Base-by-base conservation (phyloP, 768 basidiomycete species). In the Mycena haematopus region DNA sequence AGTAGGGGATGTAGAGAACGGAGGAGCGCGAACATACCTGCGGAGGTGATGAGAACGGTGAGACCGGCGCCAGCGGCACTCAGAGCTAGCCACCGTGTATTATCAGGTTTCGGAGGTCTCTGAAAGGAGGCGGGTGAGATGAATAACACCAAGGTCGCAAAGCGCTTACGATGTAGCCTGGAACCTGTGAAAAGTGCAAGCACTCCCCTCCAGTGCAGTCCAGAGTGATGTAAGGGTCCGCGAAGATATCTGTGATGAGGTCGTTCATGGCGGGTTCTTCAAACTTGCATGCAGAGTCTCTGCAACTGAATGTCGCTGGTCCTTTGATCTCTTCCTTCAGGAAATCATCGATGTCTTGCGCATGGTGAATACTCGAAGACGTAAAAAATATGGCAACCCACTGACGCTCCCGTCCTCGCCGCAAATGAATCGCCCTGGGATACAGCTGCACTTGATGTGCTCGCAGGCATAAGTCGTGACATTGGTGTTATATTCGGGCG, bases 201-300 rank as follows among this genome's bases (percentile, higher is more conserved):
- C 97, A 99, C 77, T 99, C 97, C 22, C 97, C 96, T 6, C 92
- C 88, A 1, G 90, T 78, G 68, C 97, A 99, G 36, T 87, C 74
- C 54, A 99, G 81, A 2, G 93, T 91, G 71, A 99, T 99, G 71
- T 88, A 92, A 1, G 79, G 81, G 73, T 99, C 97, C 1, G 93
- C 97, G 67, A 99, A 99, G 68, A 99, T 89, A 64, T 90, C 88
- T 71, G 90, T 86, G 76, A 99, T 99, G 55, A 99, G 84, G 33
- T 89, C 82, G 70, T 99, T 97, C 97, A 99, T 99, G 0, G 92
- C 95, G 0, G 94, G 93, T 70, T 99, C 97, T 73, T 96, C 91
- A 69, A 99, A 99, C 63, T 82, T 85, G 77, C 96, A 98, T 9
- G 88, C 92, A 50, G 81, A 74, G 17, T 87, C 90, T 60, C 77